A percentile compares a stretch with the other conserved stretches of the same genome.
These are phyloP conservation scores for Erigeron canadensis DNA, from an alignment of 129 eudicot species.

Conservation along the genomic window DNA sequence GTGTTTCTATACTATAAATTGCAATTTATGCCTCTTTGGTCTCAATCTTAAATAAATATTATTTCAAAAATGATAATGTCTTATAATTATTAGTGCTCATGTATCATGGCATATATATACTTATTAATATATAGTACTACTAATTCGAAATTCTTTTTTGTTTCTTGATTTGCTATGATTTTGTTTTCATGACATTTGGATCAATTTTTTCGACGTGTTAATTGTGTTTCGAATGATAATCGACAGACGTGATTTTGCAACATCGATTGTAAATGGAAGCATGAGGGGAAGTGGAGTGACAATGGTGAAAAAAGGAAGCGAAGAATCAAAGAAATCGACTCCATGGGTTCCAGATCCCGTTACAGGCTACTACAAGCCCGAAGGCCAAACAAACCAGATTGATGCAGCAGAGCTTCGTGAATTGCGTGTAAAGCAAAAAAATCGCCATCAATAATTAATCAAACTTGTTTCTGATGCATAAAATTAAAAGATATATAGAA, in stretches of 20 bases:
- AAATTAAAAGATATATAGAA: background rate
- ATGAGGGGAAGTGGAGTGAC: slow-evolving; percentile 33
- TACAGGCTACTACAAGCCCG: slow-evolving; percentile 41
- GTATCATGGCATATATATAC: no score
- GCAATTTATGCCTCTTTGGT: no score
- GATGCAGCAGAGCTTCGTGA: background rate
- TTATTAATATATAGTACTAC: no score
- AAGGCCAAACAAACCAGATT: background rate
- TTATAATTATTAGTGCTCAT: no score
- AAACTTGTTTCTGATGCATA: background rate
- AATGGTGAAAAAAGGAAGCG: slow-evolving; percentile 43
- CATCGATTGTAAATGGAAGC: slow-evolving; percentile 34
- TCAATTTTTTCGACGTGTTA: background rate
- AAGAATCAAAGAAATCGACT: slow-evolving; percentile 39
- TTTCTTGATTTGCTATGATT: no score
- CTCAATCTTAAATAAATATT: no score
- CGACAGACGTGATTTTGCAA: slow-evolving; percentile 57
- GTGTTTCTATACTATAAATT: background rate
- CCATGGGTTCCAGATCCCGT: slow-evolving; percentile 85
- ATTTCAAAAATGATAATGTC: no score
- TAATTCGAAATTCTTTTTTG: no score
- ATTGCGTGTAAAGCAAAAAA: background rate
- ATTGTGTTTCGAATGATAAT: background rate
- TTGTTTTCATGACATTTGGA: no score
- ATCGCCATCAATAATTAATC: background rate